Conservation (phyloP, 805 yeast species). For the Kregervanrija delftensis region DNA sequence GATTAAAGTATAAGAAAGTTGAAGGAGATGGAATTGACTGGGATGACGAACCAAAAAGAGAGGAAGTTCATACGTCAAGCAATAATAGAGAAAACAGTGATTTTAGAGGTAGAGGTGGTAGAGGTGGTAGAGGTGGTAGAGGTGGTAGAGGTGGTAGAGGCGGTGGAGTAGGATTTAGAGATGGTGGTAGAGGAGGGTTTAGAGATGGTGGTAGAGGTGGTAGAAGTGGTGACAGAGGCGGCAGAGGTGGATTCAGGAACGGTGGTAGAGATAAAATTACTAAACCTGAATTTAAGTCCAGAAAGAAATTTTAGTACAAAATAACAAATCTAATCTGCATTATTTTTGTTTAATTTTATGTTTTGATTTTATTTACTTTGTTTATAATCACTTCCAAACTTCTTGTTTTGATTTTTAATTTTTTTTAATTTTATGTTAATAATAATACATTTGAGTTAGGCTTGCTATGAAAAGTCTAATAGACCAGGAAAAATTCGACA, state of each 20-base stretch:
- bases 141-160: no score
- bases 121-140: slow-evolving; percentile 1
- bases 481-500: not conserved
- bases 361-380: not conserved
- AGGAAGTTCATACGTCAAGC: not conserved
- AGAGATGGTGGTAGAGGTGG: slow-evolving; percentile 14
- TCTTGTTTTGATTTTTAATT: not conserved
- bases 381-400: not conserved
- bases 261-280: slow-evolving; percentile 23
- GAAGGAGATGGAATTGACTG: slow-evolving; percentile 50
- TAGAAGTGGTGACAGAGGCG: no score
- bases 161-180: no score
- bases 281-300: slow-evolving; percentile 48
- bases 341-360: not conserved
- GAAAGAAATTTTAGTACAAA: slow-evolving; percentile 43
- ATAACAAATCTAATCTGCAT: not conserved
- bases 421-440: not conserved
- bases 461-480: not conserved
- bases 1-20: slow-evolving; percentile 68
- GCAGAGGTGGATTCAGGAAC: slow-evolving; percentile 4
- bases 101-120: slow-evolving; percentile 1
- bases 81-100: not conserved
- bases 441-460: not conserved
- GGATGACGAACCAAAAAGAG: slow-evolving; percentile 25
- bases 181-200: slow-evolving; percentile 1